phyloP scores from a whole-genome alignment of 2,329 filamentous ascomycete genomes.

The Macrophomina tecta region DNA sequence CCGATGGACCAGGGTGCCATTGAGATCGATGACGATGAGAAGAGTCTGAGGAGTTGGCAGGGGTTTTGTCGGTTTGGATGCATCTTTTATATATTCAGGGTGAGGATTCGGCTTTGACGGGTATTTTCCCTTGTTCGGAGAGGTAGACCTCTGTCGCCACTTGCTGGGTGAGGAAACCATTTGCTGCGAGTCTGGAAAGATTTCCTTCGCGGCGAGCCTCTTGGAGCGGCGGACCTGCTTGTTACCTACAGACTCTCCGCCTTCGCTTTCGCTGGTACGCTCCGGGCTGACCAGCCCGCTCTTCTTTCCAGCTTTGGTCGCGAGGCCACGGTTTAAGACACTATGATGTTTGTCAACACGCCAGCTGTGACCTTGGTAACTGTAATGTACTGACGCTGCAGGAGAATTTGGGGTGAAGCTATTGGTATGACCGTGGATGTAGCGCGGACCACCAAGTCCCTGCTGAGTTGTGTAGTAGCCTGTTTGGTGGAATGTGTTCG shows the following conservation, averaged over 20 bases:
- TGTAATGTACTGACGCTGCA: conserved; percentile 10
- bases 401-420: conserved; percentile 14
- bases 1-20: conserved; percentile 85
- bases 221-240: not conserved
- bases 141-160: not conserved
- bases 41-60: conserved; percentile 63
- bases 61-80: conserved; percentile 45
- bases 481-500: not conserved
- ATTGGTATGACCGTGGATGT: conserved; percentile 14
- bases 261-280: not conserved
- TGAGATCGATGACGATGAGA: conserved; percentile 88
- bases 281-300: not conserved
- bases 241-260: not conserved
- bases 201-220: not conserved
- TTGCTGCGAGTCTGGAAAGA: not conserved
- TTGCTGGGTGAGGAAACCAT: no score
- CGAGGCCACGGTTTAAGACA: not conserved
- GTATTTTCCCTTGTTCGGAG: conserved; percentile 28
- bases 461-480: conserved; percentile 10
- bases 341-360: conserved; percentile 27
- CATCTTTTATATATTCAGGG: conserved; percentile 64
- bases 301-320: conserved; percentile 1
- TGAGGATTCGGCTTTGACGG: conserved; percentile 64
- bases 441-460: not conserved
- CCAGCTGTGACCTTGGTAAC: conserved; percentile 18